These are phyloP conservation scores for Camelina neglecta DNA, from an alignment of 345 rosid species.

Conservation along the genomic window DNA sequence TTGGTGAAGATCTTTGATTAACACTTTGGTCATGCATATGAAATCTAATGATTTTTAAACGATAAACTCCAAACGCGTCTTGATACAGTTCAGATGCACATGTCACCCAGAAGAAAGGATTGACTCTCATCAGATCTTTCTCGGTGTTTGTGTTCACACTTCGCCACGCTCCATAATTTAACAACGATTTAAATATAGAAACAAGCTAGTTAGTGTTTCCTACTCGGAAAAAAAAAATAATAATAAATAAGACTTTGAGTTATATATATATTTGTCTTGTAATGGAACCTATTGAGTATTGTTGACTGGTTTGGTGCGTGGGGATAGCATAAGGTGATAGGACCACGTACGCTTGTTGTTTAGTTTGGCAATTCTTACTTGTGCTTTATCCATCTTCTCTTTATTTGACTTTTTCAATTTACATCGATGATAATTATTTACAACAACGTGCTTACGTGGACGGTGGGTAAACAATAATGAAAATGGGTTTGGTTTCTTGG, in stretches of 20 bases:
- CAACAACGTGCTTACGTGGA: too few species aligned
- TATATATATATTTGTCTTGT: conserved; percentile 11
- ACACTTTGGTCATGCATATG: conserved; percentile 16
- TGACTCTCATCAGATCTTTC: conserved; percentile 41
- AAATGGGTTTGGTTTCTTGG: neutral
- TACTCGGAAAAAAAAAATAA: neutral
- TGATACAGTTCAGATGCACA: conserved; percentile 36
- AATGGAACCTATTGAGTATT: conserved; percentile 18
- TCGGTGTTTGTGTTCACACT: conserved; percentile 36
- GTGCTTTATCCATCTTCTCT: conserved; percentile 18
- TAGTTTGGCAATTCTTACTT: neutral
- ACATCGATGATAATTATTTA: too few species aligned
- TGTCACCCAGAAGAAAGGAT: conserved; percentile 39
- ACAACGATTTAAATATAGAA: neutral
- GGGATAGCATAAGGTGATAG: conserved; percentile 24
- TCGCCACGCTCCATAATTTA: conserved; percentile 21
- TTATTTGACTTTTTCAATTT: neutral
- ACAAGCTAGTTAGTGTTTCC: neutral
- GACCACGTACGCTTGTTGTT: conserved; percentile 33
- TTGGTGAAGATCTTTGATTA: conserved; percentile 27
- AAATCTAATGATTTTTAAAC: conserved; percentile 19
- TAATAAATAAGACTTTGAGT: neutral
- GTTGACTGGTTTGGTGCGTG: conserved; percentile 36
- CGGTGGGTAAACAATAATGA: neutral
- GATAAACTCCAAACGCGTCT: conserved; percentile 40